These are phyloP conservation scores for Fusarium tjaetaba DNA, from an alignment of 2,329 filamentous ascomycete species.

Conservation along the genomic window DNA sequence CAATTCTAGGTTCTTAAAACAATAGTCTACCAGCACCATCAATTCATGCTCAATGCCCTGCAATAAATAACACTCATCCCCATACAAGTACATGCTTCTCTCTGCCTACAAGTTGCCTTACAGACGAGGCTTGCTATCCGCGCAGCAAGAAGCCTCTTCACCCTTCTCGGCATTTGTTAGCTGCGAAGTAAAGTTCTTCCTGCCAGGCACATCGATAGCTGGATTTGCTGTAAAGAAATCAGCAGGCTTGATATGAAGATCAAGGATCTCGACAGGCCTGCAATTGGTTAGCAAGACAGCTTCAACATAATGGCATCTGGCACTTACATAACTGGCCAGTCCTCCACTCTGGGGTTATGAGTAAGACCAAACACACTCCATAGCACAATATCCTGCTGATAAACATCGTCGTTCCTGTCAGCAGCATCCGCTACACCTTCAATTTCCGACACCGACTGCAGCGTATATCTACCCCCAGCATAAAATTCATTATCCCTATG, in stretches of 20 bases:
- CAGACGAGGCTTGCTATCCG: not conserved
- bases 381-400: constrained; percentile 1
- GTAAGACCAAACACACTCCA: constrained; percentile 17
- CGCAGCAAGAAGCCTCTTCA: fast-evolving
- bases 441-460: constrained; percentile 9
- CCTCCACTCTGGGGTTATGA: constrained; percentile 2
- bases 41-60: fast-evolving
- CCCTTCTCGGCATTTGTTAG: not conserved
- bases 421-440: constrained; percentile 5
- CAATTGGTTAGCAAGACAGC: not conserved
- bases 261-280: constrained; percentile 2
- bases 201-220: not conserved
- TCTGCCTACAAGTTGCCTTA: no score
- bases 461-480: constrained; percentile 54
- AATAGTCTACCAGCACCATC: not conserved
- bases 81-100: no score
- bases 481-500: constrained; percentile 57
- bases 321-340: constrained; percentile 9
- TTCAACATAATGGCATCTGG: no score
- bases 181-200: not conserved
- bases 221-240: constrained; percentile 9
- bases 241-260: not conserved
- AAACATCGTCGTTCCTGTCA: constrained; percentile 4
- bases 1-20: fast-evolving
- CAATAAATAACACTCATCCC: no score